Base-by-base conservation (phyloP, 2,329 filamentous ascomycete species). In the Tolypocladium cylindrosporum region DNA sequence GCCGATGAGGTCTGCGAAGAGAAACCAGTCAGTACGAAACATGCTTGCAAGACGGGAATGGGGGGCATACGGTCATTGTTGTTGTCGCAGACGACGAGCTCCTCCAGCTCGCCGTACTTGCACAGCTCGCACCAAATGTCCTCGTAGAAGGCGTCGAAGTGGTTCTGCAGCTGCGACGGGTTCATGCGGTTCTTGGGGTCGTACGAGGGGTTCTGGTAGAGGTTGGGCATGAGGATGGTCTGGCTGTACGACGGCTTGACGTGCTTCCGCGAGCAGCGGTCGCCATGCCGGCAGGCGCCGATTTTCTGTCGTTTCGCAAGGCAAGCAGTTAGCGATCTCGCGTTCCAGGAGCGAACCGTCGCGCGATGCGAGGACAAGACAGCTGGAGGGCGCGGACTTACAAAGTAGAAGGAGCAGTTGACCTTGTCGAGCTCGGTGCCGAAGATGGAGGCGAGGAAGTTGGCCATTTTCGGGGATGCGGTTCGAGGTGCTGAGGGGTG, bases 61-160 rank as follows among this genome's bases (percentile, higher is more conserved):
- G 57, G 59, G 76, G 10, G 83, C 86, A 67, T 73, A 90, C 87
- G 93, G 72, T 99, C 94, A 77, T 99, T 99, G 77, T 97, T 97
- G 76, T 99, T 99, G 78, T 99, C 94, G 77, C 94, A 99, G 3
- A 99, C 93, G 14, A 99, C 94, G 14, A 99, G 84, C 78, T 99
- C 94, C 77, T 99, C 94, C 41, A 97, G 82, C 77, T 97, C 91
- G 65, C 94, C 94, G 74, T 95, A 99, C 77, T 96, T 91, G 87
- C 94, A 97, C 80, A 99, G 90, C 83, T 99, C 94, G 78, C 93
- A 97, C 93, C 94, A 99, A 65, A 99, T 91, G 74, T 99, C 94
- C 79, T 99, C 94, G 81, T 99, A 99, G 75, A 99, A 99, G 69
- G 94, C 94, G 76, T 99, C 94, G 72, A 99, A 99, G 83, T 99